Base-by-base conservation (phyloP, 306 rosid species). In the Medicago ruthenica region DNA sequence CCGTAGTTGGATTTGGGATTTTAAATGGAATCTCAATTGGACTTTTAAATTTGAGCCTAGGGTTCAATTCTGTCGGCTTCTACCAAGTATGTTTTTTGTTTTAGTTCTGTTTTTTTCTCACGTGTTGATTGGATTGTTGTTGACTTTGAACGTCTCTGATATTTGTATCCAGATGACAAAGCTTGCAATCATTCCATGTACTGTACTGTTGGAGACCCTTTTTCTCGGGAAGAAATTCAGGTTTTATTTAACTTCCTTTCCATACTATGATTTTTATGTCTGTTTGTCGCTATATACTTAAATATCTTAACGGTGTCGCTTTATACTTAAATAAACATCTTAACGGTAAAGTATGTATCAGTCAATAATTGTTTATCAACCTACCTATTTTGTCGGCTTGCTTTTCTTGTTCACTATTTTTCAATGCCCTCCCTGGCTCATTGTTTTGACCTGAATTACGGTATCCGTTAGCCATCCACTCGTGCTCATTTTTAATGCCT, bases 161-260 rank as follows among this genome's bases (percentile, higher is more conserved):
- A 65, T 84, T 73, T 80, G 76, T 63, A 47, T 79, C 61, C 89
- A 95, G 98, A 95, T 95, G 98, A 95, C 96, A 37, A 95, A 95
- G 91, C 88, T 95, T 87, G 98, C 97, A 65, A 95, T 95, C 92
- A 95, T 95, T 79, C 98, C 98, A 50, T 95, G 98, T 71, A 95
- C 98, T 72, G 96, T 95, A 59, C 78, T 95, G 73, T 88, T 95
- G 97, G 98, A 95, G 89, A 95, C 97, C 78, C 80, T 92, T 81
- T 95, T 90, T 79, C 87, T 95, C 16, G 87, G 89, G 79, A 95
- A 95, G 90, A 83, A 13, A 87, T 95, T 95, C 96, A 95, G 98
- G 98, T 90, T 77, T 64, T 67, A 79, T 63, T 78, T 69, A 21
- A 51, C 76, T 75, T 74, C 48, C 41, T 69, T 20, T 64, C 50